phyloP scores from a whole-genome alignment of 2,329 filamentous ascomycete species.

The Epichloe glyceriae region DNA sequence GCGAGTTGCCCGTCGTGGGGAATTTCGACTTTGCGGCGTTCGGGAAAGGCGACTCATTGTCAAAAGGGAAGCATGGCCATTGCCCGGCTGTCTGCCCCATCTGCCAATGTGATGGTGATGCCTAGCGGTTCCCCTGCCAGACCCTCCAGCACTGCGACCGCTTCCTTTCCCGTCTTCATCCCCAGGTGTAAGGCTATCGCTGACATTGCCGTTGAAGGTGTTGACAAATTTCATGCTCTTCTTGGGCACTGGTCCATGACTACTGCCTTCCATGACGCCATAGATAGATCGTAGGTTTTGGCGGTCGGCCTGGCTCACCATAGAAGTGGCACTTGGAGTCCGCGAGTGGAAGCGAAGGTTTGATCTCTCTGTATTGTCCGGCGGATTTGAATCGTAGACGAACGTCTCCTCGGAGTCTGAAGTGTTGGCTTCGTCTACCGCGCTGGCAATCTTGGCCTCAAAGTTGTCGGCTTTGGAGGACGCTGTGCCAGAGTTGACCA shows the following conservation, averaged over 20 bases:
- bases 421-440: conserved; percentile 89
- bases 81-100: conserved; percentile 57
- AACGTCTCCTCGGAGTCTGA: conserved; percentile 98
- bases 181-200: conserved; percentile 37
- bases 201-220: conserved; percentile 51
- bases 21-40: conserved; percentile 53
- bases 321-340: conserved; percentile 86
- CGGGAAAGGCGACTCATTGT: conserved; percentile 67
- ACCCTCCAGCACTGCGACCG: conserved; percentile 46
- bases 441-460: conserved; percentile 90
- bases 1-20: conserved; percentile 28
- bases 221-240: conserved; percentile 96
- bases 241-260: conserved; percentile 38
- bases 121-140: conserved; percentile 51
- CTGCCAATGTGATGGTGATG: conserved; percentile 65
- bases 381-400: conserved; percentile 96
- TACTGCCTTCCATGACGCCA: conserved; percentile 48
- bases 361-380: conserved; percentile 44
- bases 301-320: conserved; percentile 54
- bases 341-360: conserved; percentile 79
- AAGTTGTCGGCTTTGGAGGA: conserved; percentile 97
- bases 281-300: conserved; percentile 52
- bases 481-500: conserved; percentile 55
- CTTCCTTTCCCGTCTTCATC: conserved; percentile 56
- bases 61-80: conserved; percentile 59